Evolutionary conservation across 495 filamentous ascomycete genomes (phyloP), one percentile per base, ranked within the genome.

Genomic region (Penicillium goetzii): DNA sequence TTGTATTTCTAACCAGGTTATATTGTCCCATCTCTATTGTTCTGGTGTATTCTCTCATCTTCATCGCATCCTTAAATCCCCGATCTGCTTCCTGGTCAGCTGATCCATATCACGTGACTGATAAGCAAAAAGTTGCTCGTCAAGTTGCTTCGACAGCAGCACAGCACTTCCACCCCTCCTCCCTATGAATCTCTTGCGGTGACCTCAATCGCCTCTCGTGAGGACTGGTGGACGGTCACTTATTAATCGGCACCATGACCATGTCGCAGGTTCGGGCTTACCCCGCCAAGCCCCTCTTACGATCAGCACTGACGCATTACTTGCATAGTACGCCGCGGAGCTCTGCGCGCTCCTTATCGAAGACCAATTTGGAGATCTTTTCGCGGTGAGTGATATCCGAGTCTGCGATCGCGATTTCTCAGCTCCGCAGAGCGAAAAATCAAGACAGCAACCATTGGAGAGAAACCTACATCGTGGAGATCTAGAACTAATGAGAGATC

Each of bases 321-420:
- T 26, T 83, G 53, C 26, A 32, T 52, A 86, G 81, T 80, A 90
- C 68, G 80, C 84, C 47, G 83, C 85, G 70, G 90, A 98, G 84
- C 89, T 98, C 56, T 96, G 92, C 78, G 81, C 86, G 76, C 87
- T 97, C 68, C 84, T 97, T n/a, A 87, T 97, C 50, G 85, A 92
- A 62, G 92, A 97, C 69, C 84, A 90, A 23, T 92, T 93, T 75
- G 95, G 95, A 66, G 90, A 96, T 70, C 84, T 99, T 30, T 90
- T 91, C 55, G 91, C 91, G 72, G 94, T 98, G 89, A 69, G 92
- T 83, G 19, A 58, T 33, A 41, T 26, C 32, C 28, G 36, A 33
- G 36, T 59, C 45, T 28, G 17, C 12, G 17, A 14, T 26, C 38
- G 64, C 67, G 51, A 65, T 64, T 30, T 19, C 25, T 19, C 32